phyloP scores from a whole-genome alignment of 73 alveolate species.

The Diophrys appendiculata region DNA sequence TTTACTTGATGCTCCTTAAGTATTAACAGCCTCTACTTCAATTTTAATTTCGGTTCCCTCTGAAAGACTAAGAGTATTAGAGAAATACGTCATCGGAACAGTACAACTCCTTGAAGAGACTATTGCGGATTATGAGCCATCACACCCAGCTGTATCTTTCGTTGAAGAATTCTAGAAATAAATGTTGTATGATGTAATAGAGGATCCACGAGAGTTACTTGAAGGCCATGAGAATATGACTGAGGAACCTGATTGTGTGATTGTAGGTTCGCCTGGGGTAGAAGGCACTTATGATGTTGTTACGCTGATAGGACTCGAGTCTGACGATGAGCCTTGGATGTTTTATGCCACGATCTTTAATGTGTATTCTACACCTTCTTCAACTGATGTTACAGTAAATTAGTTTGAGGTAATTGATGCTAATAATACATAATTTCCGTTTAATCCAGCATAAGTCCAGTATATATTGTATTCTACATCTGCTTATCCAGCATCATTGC shows the following conservation, averaged over 20 bases:
- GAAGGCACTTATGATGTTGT: conserved; percentile 47
- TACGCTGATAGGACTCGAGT: neutral
- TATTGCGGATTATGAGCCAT: conserved; percentile 38
- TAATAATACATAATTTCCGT: no score
- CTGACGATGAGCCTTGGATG: conserved; percentile 17
- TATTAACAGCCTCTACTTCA: conserved; percentile 13
- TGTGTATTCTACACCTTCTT: conserved; percentile 12
- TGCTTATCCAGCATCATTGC: neutral
- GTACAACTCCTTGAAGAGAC: conserved; percentile 27
- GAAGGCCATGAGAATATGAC: conserved; percentile 47
- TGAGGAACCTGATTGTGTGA: conserved; percentile 13
- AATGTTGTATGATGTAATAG: conserved; percentile 26
- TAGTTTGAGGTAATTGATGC: no score
- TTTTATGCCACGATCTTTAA: conserved; percentile 35
- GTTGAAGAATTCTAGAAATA: neutral
- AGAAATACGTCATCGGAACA: conserved; percentile 20
- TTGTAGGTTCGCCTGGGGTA: conserved; percentile 17
- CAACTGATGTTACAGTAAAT: conserved; percentile 7
- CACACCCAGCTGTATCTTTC: no score
- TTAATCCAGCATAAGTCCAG: neutral
- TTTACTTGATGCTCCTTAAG: neutral
- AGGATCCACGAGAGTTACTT: conserved; percentile 32
- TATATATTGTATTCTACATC: neutral
- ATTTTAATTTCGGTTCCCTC: neutral
- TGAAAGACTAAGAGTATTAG: conserved; percentile 5